Evolutionary conservation across 2,329 filamentous ascomycete genomes (phyloP).

Genomic region (Akanthomyces lecanii): DNA sequence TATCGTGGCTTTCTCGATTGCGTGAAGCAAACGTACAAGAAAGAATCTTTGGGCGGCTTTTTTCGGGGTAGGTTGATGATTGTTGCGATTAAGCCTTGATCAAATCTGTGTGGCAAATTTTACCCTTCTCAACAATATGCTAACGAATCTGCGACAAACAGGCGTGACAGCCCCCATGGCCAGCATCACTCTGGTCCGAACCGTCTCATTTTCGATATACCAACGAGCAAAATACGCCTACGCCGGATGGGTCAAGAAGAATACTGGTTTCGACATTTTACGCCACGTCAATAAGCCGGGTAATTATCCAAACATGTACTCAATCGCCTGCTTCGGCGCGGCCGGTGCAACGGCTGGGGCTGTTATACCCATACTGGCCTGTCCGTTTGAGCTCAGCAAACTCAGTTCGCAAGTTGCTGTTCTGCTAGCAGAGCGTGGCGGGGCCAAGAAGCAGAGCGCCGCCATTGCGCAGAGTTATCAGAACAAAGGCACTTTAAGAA

Average conservation of each 20-base stretch:
- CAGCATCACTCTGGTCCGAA: constrained; percentile 72
- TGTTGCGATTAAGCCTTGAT: background rate
- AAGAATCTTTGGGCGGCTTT: constrained; percentile 70
- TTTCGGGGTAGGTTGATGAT: constrained; percentile 61
- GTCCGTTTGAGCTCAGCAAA: constrained; percentile 87
- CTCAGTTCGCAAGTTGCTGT: constrained; percentile 82
- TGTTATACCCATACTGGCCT: constrained; percentile 74
- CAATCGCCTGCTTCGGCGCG: constrained; percentile 70
- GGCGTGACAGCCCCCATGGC: constrained; percentile 77
- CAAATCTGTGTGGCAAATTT: background rate
- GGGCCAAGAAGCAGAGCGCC: constrained; percentile 43
- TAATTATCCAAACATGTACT: constrained; percentile 67
- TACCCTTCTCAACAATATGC: background rate
- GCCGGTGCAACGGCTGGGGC: constrained; percentile 77
- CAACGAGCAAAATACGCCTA: constrained; percentile 70
- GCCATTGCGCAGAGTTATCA: constrained; percentile 65
- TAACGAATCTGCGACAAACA: constrained; percentile 27
- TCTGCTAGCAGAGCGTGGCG: constrained; percentile 55
- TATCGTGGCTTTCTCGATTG: constrained; percentile 72
- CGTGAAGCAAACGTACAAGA: constrained; percentile 68
- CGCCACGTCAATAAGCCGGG: constrained; percentile 66
- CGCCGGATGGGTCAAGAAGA: constrained; percentile 64
- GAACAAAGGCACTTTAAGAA: constrained; percentile 72
- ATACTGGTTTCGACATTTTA: constrained; percentile 66
- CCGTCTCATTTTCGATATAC: constrained; percentile 76